phyloP scores from a whole-genome alignment of 2,329 filamentous ascomycete species.

The Fusarium annulatum region DNA sequence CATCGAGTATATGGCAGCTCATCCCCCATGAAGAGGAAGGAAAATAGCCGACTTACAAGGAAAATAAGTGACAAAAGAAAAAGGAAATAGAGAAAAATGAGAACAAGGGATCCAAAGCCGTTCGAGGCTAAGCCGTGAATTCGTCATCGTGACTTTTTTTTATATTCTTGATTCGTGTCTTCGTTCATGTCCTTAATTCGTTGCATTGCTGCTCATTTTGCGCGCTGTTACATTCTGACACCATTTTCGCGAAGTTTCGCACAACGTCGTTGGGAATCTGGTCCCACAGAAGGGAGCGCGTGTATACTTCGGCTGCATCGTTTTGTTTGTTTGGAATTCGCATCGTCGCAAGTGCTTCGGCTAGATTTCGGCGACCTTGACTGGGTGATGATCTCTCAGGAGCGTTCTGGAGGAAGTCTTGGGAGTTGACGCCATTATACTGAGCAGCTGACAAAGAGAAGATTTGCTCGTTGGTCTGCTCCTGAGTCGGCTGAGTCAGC shows the following conservation, averaged over 20 bases:
- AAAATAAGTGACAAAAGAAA: conserved; percentile 32
- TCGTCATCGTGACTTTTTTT: conserved; percentile 53
- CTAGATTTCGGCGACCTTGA: conserved; percentile 78
- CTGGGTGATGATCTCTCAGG: conserved; percentile 64
- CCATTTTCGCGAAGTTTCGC: conserved; percentile 90
- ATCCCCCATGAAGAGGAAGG: conserved; percentile 39
- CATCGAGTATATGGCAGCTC: conserved; percentile 47
- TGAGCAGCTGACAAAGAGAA: conserved; percentile 88
- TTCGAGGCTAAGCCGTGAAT: conserved; percentile 38
- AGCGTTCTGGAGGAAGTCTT: conserved; percentile 74
- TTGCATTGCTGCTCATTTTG: conserved; percentile 57
- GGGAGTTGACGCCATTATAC: conserved; percentile 79
- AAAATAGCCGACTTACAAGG: conserved; percentile 41
- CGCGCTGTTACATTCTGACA: conserved; percentile 75
- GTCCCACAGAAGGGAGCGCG: conserved; percentile 91
- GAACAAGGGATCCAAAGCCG: conserved; percentile 31
- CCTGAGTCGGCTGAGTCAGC: conserved; percentile 79
- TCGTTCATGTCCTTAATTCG: conserved; percentile 55
- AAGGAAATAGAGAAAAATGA: conserved; percentile 22
- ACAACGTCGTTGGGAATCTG: conserved; percentile 93
- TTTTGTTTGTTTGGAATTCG: conserved; percentile 75
- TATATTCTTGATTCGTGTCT: conserved; percentile 43
- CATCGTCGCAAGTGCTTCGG: conserved; percentile 84
- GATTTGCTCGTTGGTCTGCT: conserved; percentile 88
- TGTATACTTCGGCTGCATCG: conserved; percentile 86